These are phyloP conservation scores for Clarireedia monteithiana DNA, from an alignment of 2,329 filamentous ascomycete species.

Conservation along the genomic window DNA sequence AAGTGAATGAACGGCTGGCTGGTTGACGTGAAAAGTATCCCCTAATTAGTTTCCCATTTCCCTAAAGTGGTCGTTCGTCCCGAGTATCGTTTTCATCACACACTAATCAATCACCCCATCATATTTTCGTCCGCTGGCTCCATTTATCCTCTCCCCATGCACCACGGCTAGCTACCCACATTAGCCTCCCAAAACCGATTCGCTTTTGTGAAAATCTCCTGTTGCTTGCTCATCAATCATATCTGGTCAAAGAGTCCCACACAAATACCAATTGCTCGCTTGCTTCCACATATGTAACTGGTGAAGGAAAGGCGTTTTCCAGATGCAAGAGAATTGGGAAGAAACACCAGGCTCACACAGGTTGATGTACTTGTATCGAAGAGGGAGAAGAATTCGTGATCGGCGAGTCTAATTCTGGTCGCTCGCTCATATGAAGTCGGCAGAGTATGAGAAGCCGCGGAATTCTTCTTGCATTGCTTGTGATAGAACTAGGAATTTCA, in stretches of 20 bases:
- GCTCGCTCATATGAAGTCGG: slow-evolving; percentile 28
- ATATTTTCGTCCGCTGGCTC: too few species aligned
- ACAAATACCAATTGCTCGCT: neutral
- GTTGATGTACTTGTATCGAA: neutral
- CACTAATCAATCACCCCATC: too few species aligned
- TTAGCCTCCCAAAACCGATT: too few species aligned
- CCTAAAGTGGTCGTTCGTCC: too few species aligned
- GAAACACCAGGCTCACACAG: neutral
- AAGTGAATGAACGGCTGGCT: too few species aligned
- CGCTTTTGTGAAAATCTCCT: too few species aligned
- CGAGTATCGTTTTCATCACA: too few species aligned
- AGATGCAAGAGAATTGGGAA: neutral
- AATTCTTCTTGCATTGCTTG: slow-evolving; percentile 99
- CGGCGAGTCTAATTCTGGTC: neutral
- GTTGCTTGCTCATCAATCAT: neutral
- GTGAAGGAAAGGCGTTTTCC: neutral
- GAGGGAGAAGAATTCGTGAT: neutral
- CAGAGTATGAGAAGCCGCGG: slow-evolving; percentile 85
- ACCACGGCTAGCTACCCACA: too few species aligned
- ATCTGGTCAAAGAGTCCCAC: neutral
- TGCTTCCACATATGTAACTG: neutral
- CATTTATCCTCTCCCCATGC: too few species aligned
- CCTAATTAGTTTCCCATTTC: too few species aligned
- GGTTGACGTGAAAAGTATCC: too few species aligned
- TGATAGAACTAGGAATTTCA: slow-evolving; percentile 62